Evolutionary conservation across 2,329 filamentous ascomycete species (phyloP).

Genomic region (Fusarium equiseti): DNA sequence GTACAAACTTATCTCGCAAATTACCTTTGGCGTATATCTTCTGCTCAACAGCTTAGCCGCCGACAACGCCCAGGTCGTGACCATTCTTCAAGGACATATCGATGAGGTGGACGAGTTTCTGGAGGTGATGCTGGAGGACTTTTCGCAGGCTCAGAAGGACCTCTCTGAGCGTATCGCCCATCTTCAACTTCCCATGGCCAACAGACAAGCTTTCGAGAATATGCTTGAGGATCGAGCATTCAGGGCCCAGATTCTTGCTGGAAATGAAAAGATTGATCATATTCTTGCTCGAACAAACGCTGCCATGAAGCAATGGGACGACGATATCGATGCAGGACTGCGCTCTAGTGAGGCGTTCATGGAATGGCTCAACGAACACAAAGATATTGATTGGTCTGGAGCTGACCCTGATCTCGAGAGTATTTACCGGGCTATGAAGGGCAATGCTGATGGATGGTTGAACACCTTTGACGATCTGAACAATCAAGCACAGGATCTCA

Average conservation of each 20-base stretch:
- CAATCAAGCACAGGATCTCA: conserved; percentile 77
- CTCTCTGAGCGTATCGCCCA: conserved; percentile 83
- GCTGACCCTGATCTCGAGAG: conserved; percentile 71
- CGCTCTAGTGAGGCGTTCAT: conserved; percentile 81
- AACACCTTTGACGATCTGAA: conserved; percentile 82
- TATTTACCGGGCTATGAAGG: conserved; percentile 90
- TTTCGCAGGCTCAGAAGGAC: conserved; percentile 81
- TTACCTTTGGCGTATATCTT: conserved; percentile 92
- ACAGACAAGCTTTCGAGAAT: conserved; percentile 83
- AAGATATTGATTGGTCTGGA: conserved; percentile 69
- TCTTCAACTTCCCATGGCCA: conserved; percentile 84
- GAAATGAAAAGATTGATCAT: conserved; percentile 92
- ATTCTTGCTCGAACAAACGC: conserved; percentile 83
- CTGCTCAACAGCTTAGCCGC: conserved; percentile 87
- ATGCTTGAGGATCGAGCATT: conserved; percentile 90
- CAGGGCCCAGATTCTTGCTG: conserved; percentile 82
- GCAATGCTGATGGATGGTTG: conserved; percentile 91
- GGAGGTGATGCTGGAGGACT: conserved; percentile 86
- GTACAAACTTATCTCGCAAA: conserved; percentile 90
- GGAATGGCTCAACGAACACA: conserved; percentile 77
- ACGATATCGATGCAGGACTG: conserved; percentile 83
- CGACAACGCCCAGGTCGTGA: conserved; percentile 87
- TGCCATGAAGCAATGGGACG: conserved; percentile 80
- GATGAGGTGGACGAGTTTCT: conserved; percentile 94
- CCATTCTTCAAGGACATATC: conserved; percentile 90